Evolutionary conservation across 495 filamentous ascomycete species (phyloP), one percentile per base, ranked within the genome.

Genomic region (Extremus antarcticus): DNA sequence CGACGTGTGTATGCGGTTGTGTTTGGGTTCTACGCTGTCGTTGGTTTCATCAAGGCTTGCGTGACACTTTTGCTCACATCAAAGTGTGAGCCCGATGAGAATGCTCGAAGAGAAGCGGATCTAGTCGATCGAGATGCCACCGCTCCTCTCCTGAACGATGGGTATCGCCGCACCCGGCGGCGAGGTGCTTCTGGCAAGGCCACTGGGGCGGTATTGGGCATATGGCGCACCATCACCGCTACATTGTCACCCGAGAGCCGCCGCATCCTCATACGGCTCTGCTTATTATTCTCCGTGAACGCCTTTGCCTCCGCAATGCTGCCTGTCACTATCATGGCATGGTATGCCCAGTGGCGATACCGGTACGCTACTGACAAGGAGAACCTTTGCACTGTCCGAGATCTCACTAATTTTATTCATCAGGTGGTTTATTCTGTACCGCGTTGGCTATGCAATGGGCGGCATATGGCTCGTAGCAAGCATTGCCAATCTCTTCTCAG

Each of bases 291-390:
- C 60, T 78, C 80, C 39, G 64, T 94, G 4, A 88, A 95, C 70
- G 82, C 84, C 0, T 76, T 91, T 47, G 86, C 87, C 1, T 84
- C 83, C 40, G 86, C 87, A 39, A 79, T 94, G 72, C 82, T 82
- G 50, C 77, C 80, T 22, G 73, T 85, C 25, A 54, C 56, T 1
- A 23, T 59, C 16, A 55, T 57, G 47, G 29, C 47, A 1, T 57
- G 47, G 47, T 57, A 57, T 21, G 47, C 22, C 25, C 51, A 57
- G 39, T 57, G 55, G 55, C 32, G 55, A 20, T 45, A 23, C n/a
- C n/a, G n/a, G n/a, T n/a, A n/a, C n/a, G n/a, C n/a, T n/a, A n/a
- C n/a, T n/a, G n/a, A n/a, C n/a, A n/a, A n/a, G n/a, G n/a, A n/a
- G n/a, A n/a, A n/a, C n/a, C n/a, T n/a, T n/a, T n/a, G n/a, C n/a